Conservation (phyloP, 352 stramenopile genomes). For the Phytopythium litorale region DNA sequence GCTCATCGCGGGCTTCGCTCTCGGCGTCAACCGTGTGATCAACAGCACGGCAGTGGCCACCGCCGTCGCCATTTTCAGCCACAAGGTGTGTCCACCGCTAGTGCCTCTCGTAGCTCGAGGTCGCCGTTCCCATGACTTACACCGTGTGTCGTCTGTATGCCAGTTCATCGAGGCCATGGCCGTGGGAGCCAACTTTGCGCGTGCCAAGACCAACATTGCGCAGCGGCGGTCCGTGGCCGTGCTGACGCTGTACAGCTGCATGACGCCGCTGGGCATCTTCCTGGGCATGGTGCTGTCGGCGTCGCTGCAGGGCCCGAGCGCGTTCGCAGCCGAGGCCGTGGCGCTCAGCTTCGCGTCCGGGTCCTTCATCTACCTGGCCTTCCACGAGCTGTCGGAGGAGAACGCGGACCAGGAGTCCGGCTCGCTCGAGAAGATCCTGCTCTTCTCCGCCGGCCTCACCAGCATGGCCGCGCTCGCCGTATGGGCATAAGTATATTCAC, state of each 20-base stretch:
- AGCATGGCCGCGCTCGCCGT: slow-evolving; percentile 51
- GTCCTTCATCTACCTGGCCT: slow-evolving; percentile 68
- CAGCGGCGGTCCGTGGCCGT: slow-evolving; percentile 42
- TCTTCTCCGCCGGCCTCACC: slow-evolving; percentile 41
- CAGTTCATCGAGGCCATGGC: slow-evolving; percentile 68
- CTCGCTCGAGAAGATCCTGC: slow-evolving; percentile 39
- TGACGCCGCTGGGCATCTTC: slow-evolving; percentile 61
- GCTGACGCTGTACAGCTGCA: slow-evolving; percentile 59
- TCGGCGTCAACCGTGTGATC: slow-evolving; percentile 52
- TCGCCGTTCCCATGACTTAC: not conserved
- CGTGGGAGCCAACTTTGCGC: slow-evolving; percentile 59
- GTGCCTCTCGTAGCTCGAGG: not conserved
- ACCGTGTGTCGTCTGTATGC: not conserved
- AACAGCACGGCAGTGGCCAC: slow-evolving; percentile 51
- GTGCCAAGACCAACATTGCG: slow-evolving; percentile 45
- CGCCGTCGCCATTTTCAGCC: slow-evolving; percentile 59
- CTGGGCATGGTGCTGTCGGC: slow-evolving; percentile 53
- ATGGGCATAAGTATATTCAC: slow-evolving; percentile 24
- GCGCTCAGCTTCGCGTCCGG: slow-evolving; percentile 50
- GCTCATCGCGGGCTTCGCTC: slow-evolving; percentile 57
- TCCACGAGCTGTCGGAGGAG: slow-evolving; percentile 65
- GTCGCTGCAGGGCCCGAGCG: slow-evolving; percentile 34
- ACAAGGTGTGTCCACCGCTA: slow-evolving; percentile 34
- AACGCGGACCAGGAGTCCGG: slow-evolving; percentile 31
- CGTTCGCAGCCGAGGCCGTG: slow-evolving; percentile 36